Percentiles rank a stretch among this genome's conserved stretches.
phyloP scores from a whole-genome alignment of 2,329 filamentous ascomycete species.

The Leptographium galeiforme region DNA sequence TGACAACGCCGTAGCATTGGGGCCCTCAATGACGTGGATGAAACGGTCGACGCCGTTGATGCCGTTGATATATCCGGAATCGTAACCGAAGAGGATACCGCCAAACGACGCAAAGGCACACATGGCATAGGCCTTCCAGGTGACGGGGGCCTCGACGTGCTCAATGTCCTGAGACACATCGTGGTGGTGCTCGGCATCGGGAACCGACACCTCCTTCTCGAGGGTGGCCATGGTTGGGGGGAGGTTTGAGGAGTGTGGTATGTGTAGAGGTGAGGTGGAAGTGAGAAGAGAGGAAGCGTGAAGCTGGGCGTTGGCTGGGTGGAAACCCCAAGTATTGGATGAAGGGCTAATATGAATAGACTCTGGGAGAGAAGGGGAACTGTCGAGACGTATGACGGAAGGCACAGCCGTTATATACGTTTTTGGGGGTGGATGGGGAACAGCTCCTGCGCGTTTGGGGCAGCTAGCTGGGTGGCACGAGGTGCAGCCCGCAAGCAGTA shows the following conservation, averaged over 20 bases:
- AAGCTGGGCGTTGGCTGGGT: neutral
- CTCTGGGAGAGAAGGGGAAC: neutral
- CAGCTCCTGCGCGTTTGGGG: neutral
- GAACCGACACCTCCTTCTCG: slow-evolving; percentile 7
- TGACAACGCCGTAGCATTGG: slow-evolving; percentile 19
- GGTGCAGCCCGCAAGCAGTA: neutral
- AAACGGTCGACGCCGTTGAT: slow-evolving; percentile 41
- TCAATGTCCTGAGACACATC: slow-evolving; percentile 33
- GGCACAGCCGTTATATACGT: neutral
- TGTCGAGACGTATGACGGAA: neutral
- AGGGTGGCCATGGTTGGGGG: slow-evolving; percentile 4
- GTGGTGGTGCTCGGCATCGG: slow-evolving; percentile 3
- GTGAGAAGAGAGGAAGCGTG: neutral
- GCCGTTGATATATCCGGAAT: slow-evolving; percentile 63
- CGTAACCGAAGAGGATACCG: slow-evolving; percentile 68
- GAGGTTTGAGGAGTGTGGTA: neutral
- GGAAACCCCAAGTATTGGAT: neutral
- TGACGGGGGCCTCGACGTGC: slow-evolving; percentile 54
- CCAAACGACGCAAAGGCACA: slow-evolving; percentile 60
- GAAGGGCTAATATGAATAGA: neutral
- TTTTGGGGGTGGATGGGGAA: neutral
- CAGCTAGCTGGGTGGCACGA: neutral
- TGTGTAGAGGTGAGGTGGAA: neutral
- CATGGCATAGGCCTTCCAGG: slow-evolving; percentile 54
- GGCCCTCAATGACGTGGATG: slow-evolving; percentile 35